A percentile compares a stretch with the other conserved stretches of the same genome.
phyloP scores from a whole-genome alignment of 495 filamentous ascomycete species.

The Tuber brumale region DNA sequence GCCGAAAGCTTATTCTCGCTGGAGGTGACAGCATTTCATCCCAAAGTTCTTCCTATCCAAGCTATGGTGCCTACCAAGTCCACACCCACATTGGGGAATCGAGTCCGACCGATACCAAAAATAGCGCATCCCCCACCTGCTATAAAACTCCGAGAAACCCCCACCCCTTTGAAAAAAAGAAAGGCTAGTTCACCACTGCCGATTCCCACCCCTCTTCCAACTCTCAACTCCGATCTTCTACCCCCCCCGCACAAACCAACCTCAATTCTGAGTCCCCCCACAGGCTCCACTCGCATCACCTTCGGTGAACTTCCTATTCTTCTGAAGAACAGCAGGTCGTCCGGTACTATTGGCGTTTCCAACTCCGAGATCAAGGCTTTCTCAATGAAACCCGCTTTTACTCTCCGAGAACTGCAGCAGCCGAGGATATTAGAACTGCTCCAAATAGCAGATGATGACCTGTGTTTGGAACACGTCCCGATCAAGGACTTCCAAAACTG shows the following conservation, averaged over 20 bases:
- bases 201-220: not conserved
- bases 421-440: too few species aligned
- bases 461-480: not conserved
- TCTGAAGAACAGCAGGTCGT: slow-evolving; percentile 57
- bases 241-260: not conserved
- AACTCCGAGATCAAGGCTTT: slow-evolving; percentile 22
- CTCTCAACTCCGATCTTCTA: not conserved
- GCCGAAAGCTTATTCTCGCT: not conserved
- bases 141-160: not conserved
- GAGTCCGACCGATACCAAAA: not conserved
- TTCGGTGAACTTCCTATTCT: slow-evolving; percentile 78
- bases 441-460: not conserved
- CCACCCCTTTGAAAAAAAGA: too few species aligned
- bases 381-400: slow-evolving; percentile 13
- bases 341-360: slow-evolving; percentile 27
- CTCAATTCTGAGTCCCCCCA: slow-evolving; percentile 50
- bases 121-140: not conserved
- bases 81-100: not conserved
- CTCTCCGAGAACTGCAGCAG: not conserved
- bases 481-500: not conserved
- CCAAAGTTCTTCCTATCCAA: too few species aligned
- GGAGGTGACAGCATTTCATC: not conserved
- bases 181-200: too few species aligned
- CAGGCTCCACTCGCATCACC: slow-evolving; percentile 65
- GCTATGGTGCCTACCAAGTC: not conserved